Evolutionary conservation across 345 rosid genomes (phyloP).

Genomic region (Aurinia saxatilis): DNA sequence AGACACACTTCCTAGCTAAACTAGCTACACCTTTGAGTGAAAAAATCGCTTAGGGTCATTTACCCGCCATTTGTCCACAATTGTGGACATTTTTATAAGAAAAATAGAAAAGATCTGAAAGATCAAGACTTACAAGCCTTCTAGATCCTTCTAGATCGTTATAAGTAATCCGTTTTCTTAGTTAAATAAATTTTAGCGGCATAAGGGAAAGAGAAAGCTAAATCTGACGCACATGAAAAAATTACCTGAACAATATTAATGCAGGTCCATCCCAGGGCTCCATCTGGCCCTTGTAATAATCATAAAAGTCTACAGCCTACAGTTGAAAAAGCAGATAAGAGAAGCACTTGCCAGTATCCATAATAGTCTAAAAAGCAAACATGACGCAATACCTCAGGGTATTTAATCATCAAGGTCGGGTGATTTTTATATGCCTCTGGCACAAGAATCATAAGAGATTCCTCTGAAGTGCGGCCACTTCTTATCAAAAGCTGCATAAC

Average conservation of each 20-base stretch:
- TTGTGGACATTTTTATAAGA: background rate
- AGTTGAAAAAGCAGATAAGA: conserved; percentile 11
- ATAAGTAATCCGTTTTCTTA: background rate
- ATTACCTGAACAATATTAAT: conserved; percentile 82
- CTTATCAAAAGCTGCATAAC: conserved; percentile 73
- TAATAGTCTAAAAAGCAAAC: background rate
- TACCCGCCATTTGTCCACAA: conserved; percentile 2
- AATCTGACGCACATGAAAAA: conserved; percentile 10
- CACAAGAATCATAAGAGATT: conserved; percentile 92
- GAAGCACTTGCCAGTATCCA: conserved; percentile 8
- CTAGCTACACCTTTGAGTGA: conserved; percentile 2
- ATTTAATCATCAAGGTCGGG: conserved; percentile 75
- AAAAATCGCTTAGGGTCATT: conserved; percentile 12
- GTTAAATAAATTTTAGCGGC: background rate
- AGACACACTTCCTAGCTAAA: conserved; percentile 3
- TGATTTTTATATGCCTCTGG: conserved; percentile 99
- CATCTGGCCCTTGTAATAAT: conserved; percentile 99
- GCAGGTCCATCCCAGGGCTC: conserved; percentile 99
- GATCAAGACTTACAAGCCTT: conserved; percentile 13
- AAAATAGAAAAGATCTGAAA: conserved; percentile 5
- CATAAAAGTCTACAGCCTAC: conserved; percentile 89
- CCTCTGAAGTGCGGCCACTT: conserved; percentile 93
- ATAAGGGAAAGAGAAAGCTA: background rate
- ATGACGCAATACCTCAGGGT: conserved; percentile 74
- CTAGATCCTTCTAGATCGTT: conserved; percentile 8